Conservation (phyloP, 345 rosid species). For the Lepidium sativum region DNA sequence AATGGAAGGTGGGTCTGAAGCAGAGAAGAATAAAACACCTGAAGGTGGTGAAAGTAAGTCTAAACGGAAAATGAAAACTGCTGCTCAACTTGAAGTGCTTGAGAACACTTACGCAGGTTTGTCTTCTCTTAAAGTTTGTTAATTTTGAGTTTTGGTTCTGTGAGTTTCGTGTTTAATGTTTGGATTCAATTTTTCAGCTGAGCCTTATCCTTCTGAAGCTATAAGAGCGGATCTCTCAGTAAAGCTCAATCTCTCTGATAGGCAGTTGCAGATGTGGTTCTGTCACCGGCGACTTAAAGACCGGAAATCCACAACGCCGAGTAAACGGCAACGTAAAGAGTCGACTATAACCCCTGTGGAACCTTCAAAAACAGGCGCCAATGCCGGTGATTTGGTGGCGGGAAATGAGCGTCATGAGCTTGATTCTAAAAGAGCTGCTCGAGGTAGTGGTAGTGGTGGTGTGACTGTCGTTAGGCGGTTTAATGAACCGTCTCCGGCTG, state of each 20-base stretch:
- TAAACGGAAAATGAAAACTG: conserved; percentile 89
- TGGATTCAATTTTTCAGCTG: conserved; percentile 30
- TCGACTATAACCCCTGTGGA: conserved; percentile 19
- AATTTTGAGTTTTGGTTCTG: not conserved
- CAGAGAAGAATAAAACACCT: conserved; percentile 49
- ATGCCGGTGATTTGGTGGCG: conserved; percentile 31
- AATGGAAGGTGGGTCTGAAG: conserved; percentile 49
- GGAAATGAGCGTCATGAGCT: conserved; percentile 27
- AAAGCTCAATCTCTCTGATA: conserved; percentile 67
- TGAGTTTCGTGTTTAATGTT: not conserved
- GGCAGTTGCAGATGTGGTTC: conserved; percentile 99
- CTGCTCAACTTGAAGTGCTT: conserved; percentile 78
- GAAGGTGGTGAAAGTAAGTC: conserved; percentile 56
- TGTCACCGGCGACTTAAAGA: conserved; percentile 91
- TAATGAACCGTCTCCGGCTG: conserved; percentile 46
- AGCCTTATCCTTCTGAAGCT: conserved; percentile 73
- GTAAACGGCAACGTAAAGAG: conserved; percentile 48
- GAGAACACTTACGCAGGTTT: conserved; percentile 75
- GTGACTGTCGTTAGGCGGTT: conserved; percentile 40
- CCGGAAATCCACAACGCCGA: conserved; percentile 42
- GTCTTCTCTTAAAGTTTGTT: not conserved
- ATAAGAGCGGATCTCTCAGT: conserved; percentile 62
- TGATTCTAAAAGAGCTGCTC: conserved; percentile 39
- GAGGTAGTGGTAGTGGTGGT: conserved; percentile 33
- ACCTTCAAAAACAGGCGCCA: not conserved